Base-by-base conservation (phyloP, 1,139 yeast genomes). In the Yamadazyma jaroonii region DNA sequence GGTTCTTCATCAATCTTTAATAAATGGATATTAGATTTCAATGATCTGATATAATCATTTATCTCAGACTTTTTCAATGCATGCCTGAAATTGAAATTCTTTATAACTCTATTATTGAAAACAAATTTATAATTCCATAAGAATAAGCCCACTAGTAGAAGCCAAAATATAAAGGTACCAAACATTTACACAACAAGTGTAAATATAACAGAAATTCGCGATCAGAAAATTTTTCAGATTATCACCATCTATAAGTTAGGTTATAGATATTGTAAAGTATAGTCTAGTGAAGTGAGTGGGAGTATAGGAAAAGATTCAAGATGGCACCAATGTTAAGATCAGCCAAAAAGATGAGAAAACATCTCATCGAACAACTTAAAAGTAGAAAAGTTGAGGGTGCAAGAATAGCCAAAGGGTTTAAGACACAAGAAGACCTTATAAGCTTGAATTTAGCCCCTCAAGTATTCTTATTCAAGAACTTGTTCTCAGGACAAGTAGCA, bases 401-500 rank as follows among this genome's bases (percentile, higher is more conserved):
- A 12, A 59, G 77, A 39, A 55, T 71, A 23, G 76, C 77, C 13
- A 56, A 67, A 45, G 72, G 70, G 3, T 31, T 24, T 11, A 69
- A 68, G 49, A 51, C 66, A 3, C 53, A 54, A 24, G 45, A 52
- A 31, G 72, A 66, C 12, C 61, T 71, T 35, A 39, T 43, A 14
- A 40, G 45, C 6, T 50, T 64, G 36, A 43, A 53, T 22, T 76
- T 77, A 57, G 95, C 90, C 3, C 96, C 97, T 8, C 88, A 84
- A 53, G 84, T 90, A 20, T 87, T 74, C 56, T 62, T 88, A 36
- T 90, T 85, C 67, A 79, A 94, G 56, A 89, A 90, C 67, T 64
- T 87, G 39, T 94, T 87, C 61, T 74, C 84, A 29, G 97, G 97
- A 6, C 97, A 90, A 64, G 94, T 89, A 14, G 64, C 87, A 31